phyloP scores from a whole-genome alignment of 495 filamentous ascomycete species.

The Trichoderma gamsii region DNA sequence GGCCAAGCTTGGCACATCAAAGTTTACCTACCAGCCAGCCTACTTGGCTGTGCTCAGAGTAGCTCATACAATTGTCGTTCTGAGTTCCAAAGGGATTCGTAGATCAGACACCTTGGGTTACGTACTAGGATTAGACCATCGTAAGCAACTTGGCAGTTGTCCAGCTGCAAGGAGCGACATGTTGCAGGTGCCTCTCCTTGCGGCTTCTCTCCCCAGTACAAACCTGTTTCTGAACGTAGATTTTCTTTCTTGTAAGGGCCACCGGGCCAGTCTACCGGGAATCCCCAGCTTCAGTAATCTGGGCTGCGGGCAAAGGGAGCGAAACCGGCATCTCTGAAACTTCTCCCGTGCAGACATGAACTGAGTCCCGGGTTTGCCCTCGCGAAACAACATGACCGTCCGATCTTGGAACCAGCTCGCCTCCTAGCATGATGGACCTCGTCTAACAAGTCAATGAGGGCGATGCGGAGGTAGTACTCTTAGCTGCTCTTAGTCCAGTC shows the following conservation, averaged over 20 bases:
- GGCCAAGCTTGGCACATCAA: too few species aligned
- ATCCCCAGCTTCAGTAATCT: background rate
- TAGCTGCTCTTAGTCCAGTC: background rate
- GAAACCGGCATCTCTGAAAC: background rate
- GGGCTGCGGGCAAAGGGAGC: background rate
- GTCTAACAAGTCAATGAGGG: too few species aligned
- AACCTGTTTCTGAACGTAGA: background rate
- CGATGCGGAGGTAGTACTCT: background rate
- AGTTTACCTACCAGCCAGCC: too few species aligned
- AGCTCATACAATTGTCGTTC: too few species aligned
- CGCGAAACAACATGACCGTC: too few species aligned
- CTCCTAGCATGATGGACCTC: background rate
- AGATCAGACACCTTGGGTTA: too few species aligned
- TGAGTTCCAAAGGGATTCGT: too few species aligned
- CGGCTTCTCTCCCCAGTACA: background rate
- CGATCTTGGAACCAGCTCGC: background rate
- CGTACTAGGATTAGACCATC: too few species aligned
- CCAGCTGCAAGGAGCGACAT: background rate
- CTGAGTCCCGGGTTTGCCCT: background rate
- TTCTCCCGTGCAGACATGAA: background rate
- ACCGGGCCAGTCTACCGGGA: slow-evolving; percentile 4
- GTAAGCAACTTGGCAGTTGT: background rate
- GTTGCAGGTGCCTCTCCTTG: background rate
- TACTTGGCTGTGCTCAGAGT: too few species aligned
- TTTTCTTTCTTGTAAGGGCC: background rate